Percentiles rank a stretch among this genome's conserved stretches.
phyloP scores from a whole-genome alignment of 495 filamentous ascomycete genomes.

The Hypoxylon lenormandii region DNA sequence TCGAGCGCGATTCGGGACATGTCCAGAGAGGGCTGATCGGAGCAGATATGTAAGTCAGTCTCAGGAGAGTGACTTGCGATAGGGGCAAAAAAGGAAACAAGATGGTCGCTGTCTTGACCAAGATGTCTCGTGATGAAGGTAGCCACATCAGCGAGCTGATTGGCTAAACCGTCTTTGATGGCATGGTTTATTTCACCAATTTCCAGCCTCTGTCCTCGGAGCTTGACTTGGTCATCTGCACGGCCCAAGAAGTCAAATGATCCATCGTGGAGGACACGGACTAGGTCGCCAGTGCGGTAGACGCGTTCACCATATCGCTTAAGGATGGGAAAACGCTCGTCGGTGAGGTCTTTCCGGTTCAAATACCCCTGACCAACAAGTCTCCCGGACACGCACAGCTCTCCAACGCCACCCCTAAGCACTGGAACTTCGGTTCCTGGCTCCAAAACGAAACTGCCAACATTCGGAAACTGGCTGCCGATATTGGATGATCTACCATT shows the following conservation, averaged over 20 bases:
- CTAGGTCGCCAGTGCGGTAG: slow-evolving; percentile 85
- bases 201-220: slow-evolving; percentile 81
- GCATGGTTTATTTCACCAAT: slow-evolving; percentile 79
- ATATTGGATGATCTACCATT: slow-evolving; percentile 86
- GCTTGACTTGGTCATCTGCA: slow-evolving; percentile 82
- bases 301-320: slow-evolving; percentile 63
- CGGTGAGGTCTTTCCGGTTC: slow-evolving; percentile 76
- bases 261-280: slow-evolving; percentile 75
- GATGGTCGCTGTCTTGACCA: slow-evolving; percentile 72
- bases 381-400: slow-evolving; percentile 86
- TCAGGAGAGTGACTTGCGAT: background rate
- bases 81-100: slow-evolving; percentile 75
- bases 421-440: slow-evolving; percentile 76
- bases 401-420: slow-evolving; percentile 81
- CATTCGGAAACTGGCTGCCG: slow-evolving; percentile 82
- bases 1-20: slow-evolving; percentile 56
- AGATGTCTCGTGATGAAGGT: slow-evolving; percentile 74
- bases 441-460: slow-evolving; percentile 80
- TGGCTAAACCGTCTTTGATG: slow-evolving; percentile 63
- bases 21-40: slow-evolving; percentile 33
- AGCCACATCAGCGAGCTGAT: slow-evolving; percentile 66
- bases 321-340: slow-evolving; percentile 71
- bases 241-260: slow-evolving; percentile 80
- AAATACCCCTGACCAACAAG: slow-evolving; percentile 90
- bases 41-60: slow-evolving; percentile 48